These are phyloP conservation scores for Gracilaria domingensis DNA, from an alignment of 23 red algal species.

Conservation along the genomic window DNA sequence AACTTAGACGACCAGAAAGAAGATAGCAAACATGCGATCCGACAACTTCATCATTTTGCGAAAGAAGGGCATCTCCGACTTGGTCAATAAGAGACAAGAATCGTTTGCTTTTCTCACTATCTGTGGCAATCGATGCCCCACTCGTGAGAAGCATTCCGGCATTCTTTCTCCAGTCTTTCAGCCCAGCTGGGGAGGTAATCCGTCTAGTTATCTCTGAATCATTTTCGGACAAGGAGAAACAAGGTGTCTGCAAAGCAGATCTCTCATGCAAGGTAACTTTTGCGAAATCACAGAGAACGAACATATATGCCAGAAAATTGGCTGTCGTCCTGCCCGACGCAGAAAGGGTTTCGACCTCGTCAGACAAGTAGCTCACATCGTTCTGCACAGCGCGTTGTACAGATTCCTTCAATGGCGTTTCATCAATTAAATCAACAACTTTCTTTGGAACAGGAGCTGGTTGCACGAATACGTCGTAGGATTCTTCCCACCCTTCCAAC, in stretches of 20 bases:
- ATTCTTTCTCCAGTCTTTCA: conserved; percentile 56
- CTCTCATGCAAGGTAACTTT: conserved; percentile 28
- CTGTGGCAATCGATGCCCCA: background rate
- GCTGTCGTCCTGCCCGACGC: no score
- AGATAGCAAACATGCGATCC: conserved; percentile 58
- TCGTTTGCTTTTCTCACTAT: background rate
- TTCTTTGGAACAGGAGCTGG: no score
- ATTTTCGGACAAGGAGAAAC: conserved; percentile 47
- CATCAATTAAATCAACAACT: no score
- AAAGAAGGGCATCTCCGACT: conserved; percentile 39
- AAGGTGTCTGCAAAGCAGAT: conserved; percentile 56
- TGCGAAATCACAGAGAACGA: conserved; percentile 33
- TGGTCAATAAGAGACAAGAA: conserved; percentile 37
- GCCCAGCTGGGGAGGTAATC: conserved; percentile 36
- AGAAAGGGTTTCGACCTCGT: no score
- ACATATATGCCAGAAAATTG: no score
- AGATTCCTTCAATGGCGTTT: no score
- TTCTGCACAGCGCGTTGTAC: no score
- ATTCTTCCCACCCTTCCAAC: no score
- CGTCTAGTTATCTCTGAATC: conserved; percentile 37
- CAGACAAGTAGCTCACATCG: no score
- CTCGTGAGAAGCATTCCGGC: conserved; percentile 27
- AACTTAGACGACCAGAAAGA: conserved; percentile 34
- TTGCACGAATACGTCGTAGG: no score
- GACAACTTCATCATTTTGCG: conserved; percentile 27